Evolutionary conservation across 495 filamentous ascomycete genomes (phyloP).

Genomic region (Trichoderma reesei): DNA sequence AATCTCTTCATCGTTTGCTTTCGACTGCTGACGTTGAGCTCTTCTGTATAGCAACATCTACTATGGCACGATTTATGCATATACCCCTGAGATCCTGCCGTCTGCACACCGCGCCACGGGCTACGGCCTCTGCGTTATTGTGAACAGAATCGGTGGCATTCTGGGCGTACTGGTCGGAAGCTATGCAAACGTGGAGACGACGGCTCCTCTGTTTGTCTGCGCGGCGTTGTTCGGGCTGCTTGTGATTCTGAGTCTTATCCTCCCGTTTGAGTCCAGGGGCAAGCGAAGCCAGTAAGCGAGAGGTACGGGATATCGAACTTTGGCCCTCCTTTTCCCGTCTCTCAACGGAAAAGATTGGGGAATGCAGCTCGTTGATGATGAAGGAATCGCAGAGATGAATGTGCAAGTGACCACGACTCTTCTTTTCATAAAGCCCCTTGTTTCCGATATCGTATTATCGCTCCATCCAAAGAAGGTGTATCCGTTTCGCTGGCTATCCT

Average conservation of each 20-base stretch:
- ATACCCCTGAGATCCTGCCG: constrained; percentile 36
- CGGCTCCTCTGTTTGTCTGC: constrained; percentile 49
- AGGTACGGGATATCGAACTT: neutral
- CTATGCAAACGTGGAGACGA: constrained; percentile 37
- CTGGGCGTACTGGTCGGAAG: constrained; percentile 45
- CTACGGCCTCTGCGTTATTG: constrained; percentile 46
- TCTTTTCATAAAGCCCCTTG: too few species aligned
- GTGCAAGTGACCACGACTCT: too few species aligned
- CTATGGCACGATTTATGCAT: constrained; percentile 39
- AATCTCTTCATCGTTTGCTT: neutral
- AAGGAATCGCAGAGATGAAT: too few species aligned
- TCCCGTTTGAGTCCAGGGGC: constrained; percentile 27
- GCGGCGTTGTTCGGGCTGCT: constrained; percentile 34
- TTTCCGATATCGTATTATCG: neutral
- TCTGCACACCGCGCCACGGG: constrained; percentile 35
- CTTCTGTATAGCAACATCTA: constrained; percentile 27
- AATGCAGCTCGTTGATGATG: too few species aligned
- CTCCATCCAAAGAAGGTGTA: neutral
- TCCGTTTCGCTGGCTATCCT: neutral
- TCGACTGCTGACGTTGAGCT: neutral
- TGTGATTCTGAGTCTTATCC: constrained; percentile 26
- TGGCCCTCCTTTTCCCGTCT: neutral
- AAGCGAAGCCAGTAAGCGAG: constrained; percentile 13
- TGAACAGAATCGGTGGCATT: constrained; percentile 52
- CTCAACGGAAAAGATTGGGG: neutral